These are phyloP conservation scores for Colletotrichum sansevieriae DNA, from an alignment of 2,329 filamentous ascomycete species.

Conservation along the genomic window DNA sequence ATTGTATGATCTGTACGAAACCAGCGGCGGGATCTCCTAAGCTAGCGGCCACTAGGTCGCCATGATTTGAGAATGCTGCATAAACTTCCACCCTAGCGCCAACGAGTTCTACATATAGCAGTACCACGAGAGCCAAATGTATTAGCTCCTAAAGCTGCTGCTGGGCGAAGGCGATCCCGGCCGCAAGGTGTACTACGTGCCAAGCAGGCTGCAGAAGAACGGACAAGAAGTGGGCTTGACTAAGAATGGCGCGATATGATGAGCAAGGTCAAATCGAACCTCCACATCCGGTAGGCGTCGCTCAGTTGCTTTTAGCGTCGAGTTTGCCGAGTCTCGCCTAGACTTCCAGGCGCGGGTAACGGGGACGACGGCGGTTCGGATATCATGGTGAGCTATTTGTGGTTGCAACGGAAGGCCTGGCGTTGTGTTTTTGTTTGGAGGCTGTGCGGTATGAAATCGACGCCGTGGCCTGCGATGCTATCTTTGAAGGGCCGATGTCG, in stretches of 20 bases:
- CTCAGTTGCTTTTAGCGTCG: constrained; percentile 15
- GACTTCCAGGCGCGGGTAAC: constrained; percentile 18
- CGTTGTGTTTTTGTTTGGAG: background rate
- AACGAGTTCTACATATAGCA: background rate
- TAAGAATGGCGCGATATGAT: background rate
- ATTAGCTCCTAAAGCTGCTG: background rate
- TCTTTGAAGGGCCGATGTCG: constrained; percentile 25
- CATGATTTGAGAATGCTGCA: constrained; percentile 29
- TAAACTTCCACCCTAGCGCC: constrained; percentile 14
- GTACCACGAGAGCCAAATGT: background rate
- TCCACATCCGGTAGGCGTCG: constrained; percentile 28
- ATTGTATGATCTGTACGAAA: constrained; percentile 19
- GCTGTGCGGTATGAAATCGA: background rate
- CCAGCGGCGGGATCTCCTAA: constrained; percentile 12
- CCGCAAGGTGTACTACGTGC: constrained; percentile 1
- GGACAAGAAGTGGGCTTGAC: background rate
- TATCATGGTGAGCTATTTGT: constrained; percentile 18
- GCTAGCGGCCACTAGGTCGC: constrained; percentile 27
- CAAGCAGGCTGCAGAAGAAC: background rate
- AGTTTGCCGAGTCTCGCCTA: constrained; percentile 23
- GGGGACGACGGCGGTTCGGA: background rate
- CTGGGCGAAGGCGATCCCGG: constrained; percentile 17
- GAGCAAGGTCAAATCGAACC: background rate
- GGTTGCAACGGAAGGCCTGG: constrained; percentile 13
- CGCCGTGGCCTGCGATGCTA: constrained; percentile 16